Evolutionary conservation across 1,284 basidiomycete species (phyloP), one percentile per base, ranked within the genome.

Genomic region (Rugosomyces carneus): DNA sequence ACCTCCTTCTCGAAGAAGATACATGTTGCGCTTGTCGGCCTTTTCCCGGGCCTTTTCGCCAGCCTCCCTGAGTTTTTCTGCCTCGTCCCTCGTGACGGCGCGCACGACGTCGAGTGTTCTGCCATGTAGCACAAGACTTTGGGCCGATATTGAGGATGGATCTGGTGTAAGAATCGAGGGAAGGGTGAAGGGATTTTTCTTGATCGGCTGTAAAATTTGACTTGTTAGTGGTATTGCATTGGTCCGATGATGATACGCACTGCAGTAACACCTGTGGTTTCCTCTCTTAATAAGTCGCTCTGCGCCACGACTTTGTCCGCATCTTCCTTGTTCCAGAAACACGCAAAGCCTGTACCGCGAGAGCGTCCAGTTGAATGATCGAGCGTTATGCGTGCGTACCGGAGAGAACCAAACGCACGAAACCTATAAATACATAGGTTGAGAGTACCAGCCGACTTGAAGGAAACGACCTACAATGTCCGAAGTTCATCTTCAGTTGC

Each of bases 1-100:
- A 89, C 92, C 89, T 70, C 93, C 96, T 77, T 99, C 96, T 18
- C 91, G 81, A 58, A 99, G 79, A 44, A 99, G 78, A 66, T 98
- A 98, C 56, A 96, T 82, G 63, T 98, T 97, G 16, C 95, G 80
- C 67, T 96, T 96, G 66, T 99, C 96, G 1, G 85, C 84, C 65
- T 94, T 94, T 63, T 93, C 84, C 42, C 93, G 75, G 45, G 79
- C 76, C 56, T 81, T 80, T 59, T 95, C 92, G 5, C 87, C 84
- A 20, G 85, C 88, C 52, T 95, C 92, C 58, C 89, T 89, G 39
- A 98, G 75, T 61, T 86, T 84, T 2, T 79, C 75, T 7, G 96
- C 96, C 56, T 89, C 78, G 52, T 93, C 90, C 37, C 93, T 73
- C 0, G 92, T 93, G 13, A 99, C 93, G 2, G 96, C 96, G 13